phyloP scores from a whole-genome alignment of 106 monocot genomes.

The Dioscorea dumetorum region DNA sequence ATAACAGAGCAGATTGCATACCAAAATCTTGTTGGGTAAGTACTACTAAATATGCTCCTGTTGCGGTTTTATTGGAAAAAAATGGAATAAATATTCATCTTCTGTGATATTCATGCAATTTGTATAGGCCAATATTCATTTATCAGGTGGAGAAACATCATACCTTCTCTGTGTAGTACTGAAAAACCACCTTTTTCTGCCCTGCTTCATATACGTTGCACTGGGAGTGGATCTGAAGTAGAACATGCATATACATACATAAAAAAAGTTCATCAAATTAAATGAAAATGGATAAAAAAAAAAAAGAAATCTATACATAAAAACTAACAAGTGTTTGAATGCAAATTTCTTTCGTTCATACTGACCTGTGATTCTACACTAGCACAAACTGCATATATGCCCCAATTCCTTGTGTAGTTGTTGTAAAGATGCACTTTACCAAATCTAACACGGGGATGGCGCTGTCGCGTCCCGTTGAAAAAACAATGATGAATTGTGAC shows the following conservation, averaged over 20 bases:
- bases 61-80: too few relatives aligned
- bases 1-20: too few relatives aligned
- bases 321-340: too few relatives aligned
- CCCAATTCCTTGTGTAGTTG: conserved; percentile 89
- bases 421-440: conserved; percentile 92
- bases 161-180: conserved; percentile 82
- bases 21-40: too few relatives aligned
- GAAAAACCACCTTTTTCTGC: conserved; percentile 62
- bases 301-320: too few relatives aligned
- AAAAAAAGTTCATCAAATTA: not conserved
- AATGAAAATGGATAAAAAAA: too few relatives aligned
- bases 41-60: too few relatives aligned
- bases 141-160: too few relatives aligned
- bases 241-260: not conserved
- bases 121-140: too few relatives aligned
- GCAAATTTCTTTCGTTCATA: not conserved
- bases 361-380: conserved; percentile 85
- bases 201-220: conserved; percentile 91
- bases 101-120: too few relatives aligned
- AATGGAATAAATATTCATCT: too few relatives aligned
- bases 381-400: conserved; percentile 90
- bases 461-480: conserved; percentile 73
- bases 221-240: conserved; percentile 72
- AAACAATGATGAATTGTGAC: conserved; percentile 95
- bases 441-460: conserved; percentile 85